phyloP scores from a whole-genome alignment of 2,329 filamentous ascomycete species.

The Diaporthe sp. region DNA sequence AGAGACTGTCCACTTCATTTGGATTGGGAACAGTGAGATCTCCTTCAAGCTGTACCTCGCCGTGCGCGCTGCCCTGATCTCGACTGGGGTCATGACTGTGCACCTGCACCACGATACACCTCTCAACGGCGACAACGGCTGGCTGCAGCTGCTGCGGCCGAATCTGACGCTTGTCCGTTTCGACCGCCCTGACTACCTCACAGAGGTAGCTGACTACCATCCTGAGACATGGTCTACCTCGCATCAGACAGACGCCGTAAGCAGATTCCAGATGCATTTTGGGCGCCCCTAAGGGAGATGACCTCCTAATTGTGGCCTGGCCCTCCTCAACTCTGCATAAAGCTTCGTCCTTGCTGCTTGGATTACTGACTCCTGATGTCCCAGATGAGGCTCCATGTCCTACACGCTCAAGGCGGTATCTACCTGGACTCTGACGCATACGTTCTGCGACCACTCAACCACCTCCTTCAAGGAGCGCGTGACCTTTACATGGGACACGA shows the following conservation, averaged over 20 bases:
- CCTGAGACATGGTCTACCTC: not conserved
- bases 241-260: not conserved
- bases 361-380: not conserved
- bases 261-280: not conserved
- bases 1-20: conserved; percentile 3
- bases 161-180: not conserved
- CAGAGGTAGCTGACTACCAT: not conserved
- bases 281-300: not conserved
- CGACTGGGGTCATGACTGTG: not conserved
- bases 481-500: not conserved
- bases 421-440: not conserved
- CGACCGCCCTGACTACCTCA: not conserved
- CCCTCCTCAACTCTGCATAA: not conserved
- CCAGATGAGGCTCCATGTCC: conserved; percentile 1
- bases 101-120: not conserved
- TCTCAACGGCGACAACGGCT: not conserved
- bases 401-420: not conserved
- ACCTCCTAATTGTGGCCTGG: not conserved
- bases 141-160: not conserved
- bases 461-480: not conserved
- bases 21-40: not conserved
- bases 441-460: not conserved
- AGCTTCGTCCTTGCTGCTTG: not conserved
- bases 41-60: not conserved
- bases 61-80: not conserved